Evolutionary conservation across 345 rosid species (phyloP).

Genomic region (Brassica incana): DNA sequence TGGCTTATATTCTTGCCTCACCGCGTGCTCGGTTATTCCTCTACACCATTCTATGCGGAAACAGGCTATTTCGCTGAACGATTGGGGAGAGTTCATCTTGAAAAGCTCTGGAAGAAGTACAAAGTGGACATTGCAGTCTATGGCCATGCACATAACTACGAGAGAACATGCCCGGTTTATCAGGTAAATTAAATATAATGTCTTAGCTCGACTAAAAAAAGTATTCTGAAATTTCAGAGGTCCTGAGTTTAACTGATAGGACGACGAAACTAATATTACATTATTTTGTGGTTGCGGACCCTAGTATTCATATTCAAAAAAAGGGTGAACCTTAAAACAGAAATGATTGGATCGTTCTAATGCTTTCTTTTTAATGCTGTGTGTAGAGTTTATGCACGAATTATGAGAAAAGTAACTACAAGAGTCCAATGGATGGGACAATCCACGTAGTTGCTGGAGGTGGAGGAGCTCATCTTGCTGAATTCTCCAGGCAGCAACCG

Average conservation of each 20-base stretch:
- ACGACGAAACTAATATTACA: too few species aligned
- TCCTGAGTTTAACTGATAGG: too few species aligned
- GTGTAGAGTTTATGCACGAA: constrained; percentile 59
- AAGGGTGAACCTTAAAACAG: background rate
- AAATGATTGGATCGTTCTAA: background rate
- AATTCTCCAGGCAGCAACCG: constrained; percentile 48
- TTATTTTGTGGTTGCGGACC: too few species aligned
- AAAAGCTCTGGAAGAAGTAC: constrained; percentile 77
- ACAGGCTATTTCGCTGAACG: constrained; percentile 69
- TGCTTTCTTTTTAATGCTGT: background rate
- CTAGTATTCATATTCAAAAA: too few species aligned
- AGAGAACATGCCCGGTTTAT: constrained; percentile 74
- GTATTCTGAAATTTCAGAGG: too few species aligned
- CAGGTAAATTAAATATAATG: constrained; percentile 45
- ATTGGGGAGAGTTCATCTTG: constrained; percentile 66
- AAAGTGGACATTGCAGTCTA: constrained; percentile 73
- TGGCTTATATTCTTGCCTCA: constrained; percentile 76
- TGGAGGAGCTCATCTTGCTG: constrained; percentile 61
- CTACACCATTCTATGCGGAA: constrained; percentile 46
- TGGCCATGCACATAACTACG: constrained; percentile 76
- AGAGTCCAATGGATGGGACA: constrained; percentile 59
- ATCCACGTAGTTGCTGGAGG: constrained; percentile 79
- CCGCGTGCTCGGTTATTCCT: constrained; percentile 69
- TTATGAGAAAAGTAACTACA: constrained; percentile 50
- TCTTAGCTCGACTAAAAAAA: too few species aligned